Base-by-base conservation (phyloP, 106 monocot species). In the Dendrobium chrysotoxum region DNA sequence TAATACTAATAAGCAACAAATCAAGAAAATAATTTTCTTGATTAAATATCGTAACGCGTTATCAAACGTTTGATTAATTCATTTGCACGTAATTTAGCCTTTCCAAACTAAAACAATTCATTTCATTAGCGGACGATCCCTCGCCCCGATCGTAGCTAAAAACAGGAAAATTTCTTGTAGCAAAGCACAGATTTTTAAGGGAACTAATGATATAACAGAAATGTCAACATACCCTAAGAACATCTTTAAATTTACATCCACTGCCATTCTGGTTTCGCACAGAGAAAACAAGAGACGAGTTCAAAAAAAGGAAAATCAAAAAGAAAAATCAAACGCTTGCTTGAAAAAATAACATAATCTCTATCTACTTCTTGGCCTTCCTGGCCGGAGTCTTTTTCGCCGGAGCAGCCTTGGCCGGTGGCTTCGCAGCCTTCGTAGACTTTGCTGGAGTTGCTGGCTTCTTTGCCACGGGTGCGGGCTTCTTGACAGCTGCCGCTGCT, bases 401-500 rank as follows among this genome's bases (percentile, higher is more conserved):
- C 2, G 70, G 70, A 11, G 35, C 70, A 28, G 70, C 70, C 70
- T 70, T 70, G 5, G 74, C 40, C 1, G 46, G 26, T 0, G 76
- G 76, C 83, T 85, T 83, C 3, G 83, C 86, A 68, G 83, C 88
- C 76, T 82, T 91, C 3, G 86, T 35, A 35, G 61, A 17, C 77
- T 47, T 35, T 8, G 26, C 46, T 39, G 42, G 1, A 72, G 31
- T 16, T 28, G 74, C 74, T 4, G 40, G 74, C 83, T 87, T 83
- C 79, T 47, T 35, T 45, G 47, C 64, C 28, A 30, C 7, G 26
- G 53, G 53, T 0, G 21, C 40, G 0, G 30, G 21, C 79, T 64
- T 66, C 46, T 41, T 44, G 0, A 28, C 21, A 9, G 40, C 5
- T 2, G 79, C 40, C 23, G 40, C 41, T 3, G 70, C 17, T 0